These are phyloP conservation scores for Terana coerulea DNA, from an alignment of 768 basidiomycete species.

Conservation along the genomic window DNA sequence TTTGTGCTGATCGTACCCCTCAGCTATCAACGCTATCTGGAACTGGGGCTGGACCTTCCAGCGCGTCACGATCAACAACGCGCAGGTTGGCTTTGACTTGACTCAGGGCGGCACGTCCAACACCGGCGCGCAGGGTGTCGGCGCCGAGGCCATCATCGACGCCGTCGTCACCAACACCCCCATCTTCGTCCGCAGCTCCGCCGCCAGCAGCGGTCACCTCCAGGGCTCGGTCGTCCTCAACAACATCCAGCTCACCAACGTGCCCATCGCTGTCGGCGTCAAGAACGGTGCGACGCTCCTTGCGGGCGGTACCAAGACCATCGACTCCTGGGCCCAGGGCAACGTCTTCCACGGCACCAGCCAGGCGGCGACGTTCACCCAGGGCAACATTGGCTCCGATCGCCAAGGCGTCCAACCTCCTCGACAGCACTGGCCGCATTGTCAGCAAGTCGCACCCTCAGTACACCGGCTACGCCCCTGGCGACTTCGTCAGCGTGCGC, in stretches of 20 bases:
- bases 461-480: slow-evolving; percentile 55
- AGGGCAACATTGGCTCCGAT: slow-evolving; percentile 47
- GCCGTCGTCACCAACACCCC: slow-evolving; percentile 58
- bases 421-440: slow-evolving; percentile 56
- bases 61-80: slow-evolving; percentile 37
- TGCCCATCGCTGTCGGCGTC: slow-evolving; percentile 57
- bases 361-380: slow-evolving; percentile 40
- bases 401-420: slow-evolving; percentile 49
- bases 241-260: slow-evolving; percentile 58
- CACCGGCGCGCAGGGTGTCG: slow-evolving; percentile 34
- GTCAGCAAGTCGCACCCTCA: slow-evolving; percentile 58
- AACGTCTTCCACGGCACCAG: slow-evolving; percentile 60
- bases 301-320: slow-evolving; percentile 45
- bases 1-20: slow-evolving; percentile 1
- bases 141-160: slow-evolving; percentile 62
- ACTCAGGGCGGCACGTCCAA: slow-evolving; percentile 13
- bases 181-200: slow-evolving; percentile 52
- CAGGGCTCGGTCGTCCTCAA: slow-evolving; percentile 63
- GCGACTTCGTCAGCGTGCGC: slow-evolving; percentile 70
- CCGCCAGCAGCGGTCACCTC: slow-evolving; percentile 40
- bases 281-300: slow-evolving; percentile 50
- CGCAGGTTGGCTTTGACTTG: slow-evolving; percentile 33
- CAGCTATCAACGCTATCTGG: slow-evolving; percentile 22
- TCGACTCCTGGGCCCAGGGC: slow-evolving; percentile 73
- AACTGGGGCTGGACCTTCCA: slow-evolving; percentile 49